These are phyloP conservation scores for Russula sp. DNA, from an alignment of 768 basidiomycete species.

Conservation along the genomic window DNA sequence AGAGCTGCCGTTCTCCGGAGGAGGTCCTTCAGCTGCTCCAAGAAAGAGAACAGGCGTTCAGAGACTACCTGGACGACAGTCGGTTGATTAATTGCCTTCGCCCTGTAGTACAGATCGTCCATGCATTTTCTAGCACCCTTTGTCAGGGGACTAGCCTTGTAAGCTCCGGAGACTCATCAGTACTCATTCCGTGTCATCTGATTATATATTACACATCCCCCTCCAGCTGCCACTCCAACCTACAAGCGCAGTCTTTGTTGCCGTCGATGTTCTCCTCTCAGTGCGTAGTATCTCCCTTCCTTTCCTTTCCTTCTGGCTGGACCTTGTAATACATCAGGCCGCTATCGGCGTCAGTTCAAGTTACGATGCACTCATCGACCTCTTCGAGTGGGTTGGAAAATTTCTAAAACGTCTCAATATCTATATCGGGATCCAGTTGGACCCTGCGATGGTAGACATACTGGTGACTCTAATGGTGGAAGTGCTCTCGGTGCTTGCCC, in stretches of 20 bases:
- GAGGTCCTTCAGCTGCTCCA: background rate
- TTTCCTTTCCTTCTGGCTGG: too few relatives aligned
- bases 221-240: background rate
- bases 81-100: background rate
- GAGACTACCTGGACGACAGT: background rate
- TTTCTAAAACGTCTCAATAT: background rate
- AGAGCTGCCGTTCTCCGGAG: background rate
- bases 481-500: background rate
- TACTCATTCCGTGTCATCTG: too few relatives aligned
- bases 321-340: background rate
- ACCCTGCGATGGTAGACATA: background rate
- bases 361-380: background rate
- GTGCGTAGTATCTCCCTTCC: background rate
- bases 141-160: background rate
- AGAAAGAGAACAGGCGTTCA: background rate
- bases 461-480: background rate
- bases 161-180: background rate
- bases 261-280: background rate
- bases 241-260: background rate
- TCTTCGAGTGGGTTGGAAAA: background rate
- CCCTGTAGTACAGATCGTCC: background rate
- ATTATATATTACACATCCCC: background rate
- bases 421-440: background rate
- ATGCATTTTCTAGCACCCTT: background rate
- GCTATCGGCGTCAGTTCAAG: background rate